Percentiles rank a stretch among this genome's conserved stretches.
Evolutionary conservation across 2,329 filamentous ascomycete genomes (phyloP).

Genomic region (Xylaria sp.): DNA sequence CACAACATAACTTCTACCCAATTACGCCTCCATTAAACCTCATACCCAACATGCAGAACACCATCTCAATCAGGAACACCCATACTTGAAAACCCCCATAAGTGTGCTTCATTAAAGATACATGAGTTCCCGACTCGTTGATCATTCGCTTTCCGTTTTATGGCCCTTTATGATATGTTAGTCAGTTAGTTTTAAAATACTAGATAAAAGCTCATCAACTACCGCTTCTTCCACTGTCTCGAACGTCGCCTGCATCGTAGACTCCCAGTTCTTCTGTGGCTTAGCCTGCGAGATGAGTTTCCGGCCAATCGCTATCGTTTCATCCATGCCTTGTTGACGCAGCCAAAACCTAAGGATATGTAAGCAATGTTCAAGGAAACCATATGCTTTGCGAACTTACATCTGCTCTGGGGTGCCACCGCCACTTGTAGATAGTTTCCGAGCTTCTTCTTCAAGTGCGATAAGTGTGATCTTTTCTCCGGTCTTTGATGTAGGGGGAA

Average conservation of each 20-base stretch:
- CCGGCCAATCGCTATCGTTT: constrained; percentile 67
- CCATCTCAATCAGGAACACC: background rate
- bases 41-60: background rate
- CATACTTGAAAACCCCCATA: background rate
- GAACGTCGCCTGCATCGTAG: constrained; percentile 11
- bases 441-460: constrained; percentile 72
- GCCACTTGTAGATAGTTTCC: constrained; percentile 60
- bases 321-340: constrained; percentile 66
- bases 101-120: background rate
- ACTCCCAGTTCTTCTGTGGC: constrained; percentile 28
- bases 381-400: constrained; percentile 50
- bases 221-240: constrained; percentile 17
- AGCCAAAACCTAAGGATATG: constrained; percentile 64
- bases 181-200: background rate
- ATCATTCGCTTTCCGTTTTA: constrained; percentile 1
- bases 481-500: constrained; percentile 58
- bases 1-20: background rate
- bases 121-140: background rate
- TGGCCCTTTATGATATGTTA: constrained; percentile 25
- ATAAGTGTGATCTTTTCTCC: constrained; percentile 72
- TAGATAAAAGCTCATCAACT: constrained; percentile 8
- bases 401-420: constrained; percentile 60
- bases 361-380: constrained; percentile 22
- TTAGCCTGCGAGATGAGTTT: constrained; percentile 62
- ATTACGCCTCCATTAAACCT: background rate